phyloP scores from a whole-genome alignment of 2,329 filamentous ascomycete species.

The Ascochyta fabae region DNA sequence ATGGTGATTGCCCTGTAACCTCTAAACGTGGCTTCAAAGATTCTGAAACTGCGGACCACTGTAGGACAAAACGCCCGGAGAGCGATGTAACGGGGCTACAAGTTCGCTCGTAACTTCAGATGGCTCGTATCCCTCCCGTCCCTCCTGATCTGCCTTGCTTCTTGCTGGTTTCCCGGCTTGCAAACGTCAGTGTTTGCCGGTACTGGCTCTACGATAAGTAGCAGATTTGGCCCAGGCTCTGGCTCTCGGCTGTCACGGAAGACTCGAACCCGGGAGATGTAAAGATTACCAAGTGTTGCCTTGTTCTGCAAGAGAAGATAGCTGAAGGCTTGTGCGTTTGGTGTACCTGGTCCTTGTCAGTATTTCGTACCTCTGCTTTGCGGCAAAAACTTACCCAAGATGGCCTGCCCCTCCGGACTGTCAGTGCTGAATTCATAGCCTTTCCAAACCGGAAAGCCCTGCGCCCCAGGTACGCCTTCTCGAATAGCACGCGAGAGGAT shows the following conservation, averaged over 20 bases:
- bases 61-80: too few relatives aligned
- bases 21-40: too few relatives aligned
- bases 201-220: constrained; percentile 10
- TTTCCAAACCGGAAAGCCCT: background rate
- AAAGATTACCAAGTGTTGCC: constrained; percentile 3
- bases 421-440: constrained; percentile 3
- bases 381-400: background rate
- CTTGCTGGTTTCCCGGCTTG: background rate
- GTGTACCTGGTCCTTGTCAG: constrained; percentile 2
- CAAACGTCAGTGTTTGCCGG: background rate
- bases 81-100: background rate
- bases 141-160: background rate
- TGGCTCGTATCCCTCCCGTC: background rate
- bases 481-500: constrained; percentile 2
- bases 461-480: background rate
- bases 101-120: background rate
- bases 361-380: background rate
- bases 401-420: background rate
- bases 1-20: too few relatives aligned
- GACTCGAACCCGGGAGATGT: constrained; percentile 6
- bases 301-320: constrained; percentile 13
- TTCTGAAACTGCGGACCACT: too few relatives aligned
- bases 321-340: constrained; percentile 11
- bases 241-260: background rate
- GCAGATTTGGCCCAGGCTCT: background rate